Conservation (phyloP, 2,329 filamentous ascomycete species). For the Beauveria bassiana region DNA sequence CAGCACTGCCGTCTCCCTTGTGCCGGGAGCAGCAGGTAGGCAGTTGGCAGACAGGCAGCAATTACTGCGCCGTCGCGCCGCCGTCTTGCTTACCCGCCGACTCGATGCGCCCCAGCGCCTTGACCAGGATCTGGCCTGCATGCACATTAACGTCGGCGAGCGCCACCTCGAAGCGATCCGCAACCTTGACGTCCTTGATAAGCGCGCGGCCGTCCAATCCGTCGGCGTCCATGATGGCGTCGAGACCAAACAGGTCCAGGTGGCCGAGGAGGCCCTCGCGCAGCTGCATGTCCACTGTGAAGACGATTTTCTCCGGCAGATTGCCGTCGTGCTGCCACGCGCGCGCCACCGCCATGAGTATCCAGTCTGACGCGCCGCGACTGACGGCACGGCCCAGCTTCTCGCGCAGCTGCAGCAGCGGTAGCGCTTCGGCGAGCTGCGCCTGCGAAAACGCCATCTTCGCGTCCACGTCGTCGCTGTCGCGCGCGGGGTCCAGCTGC, state of each 20-base stretch:
- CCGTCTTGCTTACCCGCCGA: neutral
- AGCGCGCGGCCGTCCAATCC: conserved; percentile 30
- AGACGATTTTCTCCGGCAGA: conserved; percentile 40
- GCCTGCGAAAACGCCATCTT: conserved; percentile 39
- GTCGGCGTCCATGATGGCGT: conserved; percentile 32
- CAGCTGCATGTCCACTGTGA: conserved; percentile 36
- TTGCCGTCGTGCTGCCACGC: conserved; percentile 48
- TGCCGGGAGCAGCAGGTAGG: too few species aligned
- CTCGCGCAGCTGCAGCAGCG: conserved; percentile 45
- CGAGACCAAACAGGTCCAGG: conserved; percentile 44
- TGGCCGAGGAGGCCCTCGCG: conserved; percentile 29
- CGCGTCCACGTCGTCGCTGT: conserved; percentile 21
- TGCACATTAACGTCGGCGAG: conserved; percentile 47
- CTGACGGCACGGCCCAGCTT: conserved; percentile 38
- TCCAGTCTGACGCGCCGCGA: conserved; percentile 44
- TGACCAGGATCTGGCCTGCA: conserved; percentile 36
- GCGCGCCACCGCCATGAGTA: conserved; percentile 51
- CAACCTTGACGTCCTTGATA: conserved; percentile 36
- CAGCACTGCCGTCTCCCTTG: too few species aligned
- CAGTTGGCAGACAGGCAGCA: neutral
- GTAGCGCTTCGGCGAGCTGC: conserved; percentile 37
- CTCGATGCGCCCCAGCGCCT: conserved; percentile 24
- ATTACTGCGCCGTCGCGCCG: neutral
- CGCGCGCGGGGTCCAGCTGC: conserved; percentile 15
- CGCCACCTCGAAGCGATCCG: conserved; percentile 49